Evolutionary conservation across 176 grass and related monocot species (phyloP), one percentile per base, ranked within the genome.

Genomic region (Hyparrhenia diplandra): DNA sequence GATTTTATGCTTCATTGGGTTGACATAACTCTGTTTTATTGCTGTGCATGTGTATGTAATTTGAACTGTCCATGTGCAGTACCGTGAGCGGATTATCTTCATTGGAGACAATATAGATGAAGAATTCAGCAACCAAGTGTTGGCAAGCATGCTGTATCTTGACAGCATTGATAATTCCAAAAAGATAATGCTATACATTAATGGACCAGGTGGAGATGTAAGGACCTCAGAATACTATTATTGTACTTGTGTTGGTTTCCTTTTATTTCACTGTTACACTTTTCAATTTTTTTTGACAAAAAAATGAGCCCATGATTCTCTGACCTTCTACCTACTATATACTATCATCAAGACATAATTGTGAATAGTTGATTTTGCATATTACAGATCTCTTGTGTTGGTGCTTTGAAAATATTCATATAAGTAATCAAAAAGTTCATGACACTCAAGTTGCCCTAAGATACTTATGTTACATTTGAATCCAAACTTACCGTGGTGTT

Each of bases 131-230:
- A 93, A 99, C 64, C 88, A 95, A 88, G 86, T 99, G n/a, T 85
- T 99, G 82, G 90, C 92, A 30, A 91, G 88, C 72, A 89, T 99
- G 86, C 31, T 99, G 47, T 99, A 95, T 73, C 92, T 99, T 39
- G 96, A 99, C 74, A 94, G 85, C 69, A 54, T 93, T 16, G 92
- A 99, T 39, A 82, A 86, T 68, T 84, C 88, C 65, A 91, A 93
- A 76, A 94, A 93, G 77, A 79, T 99, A 59, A 82, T 85, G 82
- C 74, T 99, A 17, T 99, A 95, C 76, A 99, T 99, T 39, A 99
- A 95, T 76, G 91, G 92, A 30, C 90, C 82, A 78, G 96, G 96
- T 54, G 96, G 96, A 82, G 96, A 99, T 89, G 96, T 99, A 90
- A 94, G 86, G 85, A 73, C 55, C 83, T 78, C 3, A 34, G 10